Evolutionary conservation across 352 stramenopile species (phyloP).

Genomic region (Blastocystis sp.): DNA sequence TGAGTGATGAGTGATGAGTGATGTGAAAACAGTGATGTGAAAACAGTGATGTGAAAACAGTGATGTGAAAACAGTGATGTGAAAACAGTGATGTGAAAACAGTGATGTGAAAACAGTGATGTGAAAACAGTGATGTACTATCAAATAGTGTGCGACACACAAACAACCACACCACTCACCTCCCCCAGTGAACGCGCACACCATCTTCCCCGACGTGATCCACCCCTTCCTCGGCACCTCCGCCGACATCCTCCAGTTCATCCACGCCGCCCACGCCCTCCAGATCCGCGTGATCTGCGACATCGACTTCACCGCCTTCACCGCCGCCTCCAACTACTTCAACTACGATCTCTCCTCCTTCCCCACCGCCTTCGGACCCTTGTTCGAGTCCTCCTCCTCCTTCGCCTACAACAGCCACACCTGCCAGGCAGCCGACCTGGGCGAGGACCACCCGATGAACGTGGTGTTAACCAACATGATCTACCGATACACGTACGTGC

Average conservation of each 20-base stretch:
- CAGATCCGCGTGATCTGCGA: constrained; percentile 14
- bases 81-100: too few species aligned
- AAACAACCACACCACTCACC: neutral
- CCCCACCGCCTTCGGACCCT: neutral
- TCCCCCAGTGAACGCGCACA: neutral
- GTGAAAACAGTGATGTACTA: too few species aligned
- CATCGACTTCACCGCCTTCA: constrained; percentile 35
- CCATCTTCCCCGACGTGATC: neutral
- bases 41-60: too few species aligned
- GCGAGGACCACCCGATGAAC: neutral
- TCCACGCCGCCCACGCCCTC: neutral
- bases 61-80: too few species aligned
- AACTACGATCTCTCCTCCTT: constrained; percentile 1
- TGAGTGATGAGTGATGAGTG: too few species aligned
- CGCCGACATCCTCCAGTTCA: neutral
- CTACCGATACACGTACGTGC: neutral
- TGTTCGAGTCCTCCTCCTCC: neutral
- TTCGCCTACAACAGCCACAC: constrained; percentile 4
- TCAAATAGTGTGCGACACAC: too few species aligned
- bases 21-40: too few species aligned
- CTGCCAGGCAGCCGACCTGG: neutral
- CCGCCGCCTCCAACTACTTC: constrained; percentile 1
- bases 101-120: too few species aligned
- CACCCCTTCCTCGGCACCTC: neutral
- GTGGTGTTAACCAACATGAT: neutral